Percentiles rank a stretch among this genome's conserved stretches.
These are phyloP conservation scores for Aspergillus olivimuriae DNA, from an alignment of 495 filamentous ascomycete species.

Conservation along the genomic window DNA sequence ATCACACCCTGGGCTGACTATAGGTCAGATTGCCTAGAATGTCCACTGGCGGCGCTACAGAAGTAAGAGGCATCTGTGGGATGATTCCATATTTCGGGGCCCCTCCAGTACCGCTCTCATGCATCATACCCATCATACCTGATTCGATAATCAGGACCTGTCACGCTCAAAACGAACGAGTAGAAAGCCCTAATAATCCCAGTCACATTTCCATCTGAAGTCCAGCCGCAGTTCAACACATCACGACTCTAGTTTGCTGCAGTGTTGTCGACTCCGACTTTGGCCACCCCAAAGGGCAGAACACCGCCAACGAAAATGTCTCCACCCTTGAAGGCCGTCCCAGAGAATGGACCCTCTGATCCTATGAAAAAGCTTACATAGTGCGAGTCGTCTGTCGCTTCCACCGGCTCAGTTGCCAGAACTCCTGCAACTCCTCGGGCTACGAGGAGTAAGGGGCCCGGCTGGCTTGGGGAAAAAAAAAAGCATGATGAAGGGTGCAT, in stretches of 20 bases:
- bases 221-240: slow-evolving; percentile 50
- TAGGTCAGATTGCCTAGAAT: slow-evolving; percentile 37
- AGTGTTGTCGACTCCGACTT: slow-evolving; percentile 57
- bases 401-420: not conserved
- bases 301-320: slow-evolving; percentile 65
- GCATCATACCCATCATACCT: slow-evolving; percentile 49
- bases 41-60: slow-evolving; percentile 28
- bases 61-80: slow-evolving; percentile 52
- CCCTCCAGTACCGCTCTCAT: slow-evolving; percentile 65
- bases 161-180: not conserved
- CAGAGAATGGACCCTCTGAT: slow-evolving; percentile 28
- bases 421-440: not conserved
- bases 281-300: slow-evolving; percentile 59
- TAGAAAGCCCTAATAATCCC: slow-evolving; percentile 41
- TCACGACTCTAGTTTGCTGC: slow-evolving; percentile 46
- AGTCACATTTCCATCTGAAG: slow-evolving; percentile 51
- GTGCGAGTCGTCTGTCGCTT: slow-evolving; percentile 33
- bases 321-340: slow-evolving; percentile 42
- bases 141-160: not conserved
- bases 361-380: slow-evolving; percentile 40
- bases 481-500: too few species aligned
- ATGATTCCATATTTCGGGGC: slow-evolving; percentile 65
- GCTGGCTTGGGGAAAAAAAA: too few species aligned
- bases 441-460: not conserved
- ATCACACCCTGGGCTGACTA: slow-evolving; percentile 27